Evolutionary conservation across 257 asterid genomes (phyloP).

Genomic region (Lithospermum erythrorhizon): DNA sequence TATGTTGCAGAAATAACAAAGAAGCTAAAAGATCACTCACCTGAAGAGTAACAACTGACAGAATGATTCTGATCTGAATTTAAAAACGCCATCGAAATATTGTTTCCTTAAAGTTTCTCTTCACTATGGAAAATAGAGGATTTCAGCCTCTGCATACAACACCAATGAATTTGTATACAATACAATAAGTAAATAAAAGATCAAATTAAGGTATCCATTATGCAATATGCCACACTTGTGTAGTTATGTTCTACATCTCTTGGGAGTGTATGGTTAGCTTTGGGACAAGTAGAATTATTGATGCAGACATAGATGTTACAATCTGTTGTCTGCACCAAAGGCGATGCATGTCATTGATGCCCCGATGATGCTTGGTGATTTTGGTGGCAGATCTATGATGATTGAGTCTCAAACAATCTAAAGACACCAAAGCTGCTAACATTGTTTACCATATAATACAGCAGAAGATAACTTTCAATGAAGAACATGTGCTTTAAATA

Average conservation of each 20-base stretch:
- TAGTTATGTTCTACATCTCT: not conserved
- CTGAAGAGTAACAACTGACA: not conserved
- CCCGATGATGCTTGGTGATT: not conserved
- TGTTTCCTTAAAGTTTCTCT: not conserved
- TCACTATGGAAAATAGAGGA: not conserved
- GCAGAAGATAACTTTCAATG: not conserved
- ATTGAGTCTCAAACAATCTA: not conserved
- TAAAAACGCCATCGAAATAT: not conserved
- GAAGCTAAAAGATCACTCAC: constrained; percentile 34
- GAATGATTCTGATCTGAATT: too few relatives aligned
- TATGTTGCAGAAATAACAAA: constrained; percentile 55
- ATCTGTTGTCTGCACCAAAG: not conserved
- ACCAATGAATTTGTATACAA: not conserved
- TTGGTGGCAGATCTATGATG: not conserved
- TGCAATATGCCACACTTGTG: not conserved
- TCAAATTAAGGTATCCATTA: not conserved
- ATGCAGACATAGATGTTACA: too few relatives aligned
- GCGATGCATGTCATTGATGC: too few relatives aligned
- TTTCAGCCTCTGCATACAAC: not conserved
- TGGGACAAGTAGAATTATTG: too few relatives aligned
- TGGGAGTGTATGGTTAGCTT: not conserved
- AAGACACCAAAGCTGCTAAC: not conserved
- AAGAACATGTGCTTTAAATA: too few relatives aligned
- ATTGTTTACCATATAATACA: not conserved
- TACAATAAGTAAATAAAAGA: too few relatives aligned